Percentiles rank a stretch among this genome's conserved stretches.
Conservation (phyloP, 768 basidiomycete genomes). For the Holtermanniella nyarrowii region DNA sequence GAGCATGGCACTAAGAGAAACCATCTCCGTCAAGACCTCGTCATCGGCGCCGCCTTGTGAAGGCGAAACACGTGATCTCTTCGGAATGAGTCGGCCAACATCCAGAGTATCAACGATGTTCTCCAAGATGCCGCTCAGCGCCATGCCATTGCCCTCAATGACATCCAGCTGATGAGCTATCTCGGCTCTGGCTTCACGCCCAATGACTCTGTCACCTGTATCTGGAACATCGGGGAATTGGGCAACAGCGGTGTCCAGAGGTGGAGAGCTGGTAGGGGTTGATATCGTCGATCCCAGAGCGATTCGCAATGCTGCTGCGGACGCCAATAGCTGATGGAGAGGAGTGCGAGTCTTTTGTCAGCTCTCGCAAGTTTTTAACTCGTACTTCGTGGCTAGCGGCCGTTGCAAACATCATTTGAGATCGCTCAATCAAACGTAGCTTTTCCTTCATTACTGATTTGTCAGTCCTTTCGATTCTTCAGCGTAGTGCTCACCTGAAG, state of each 20-base stretch:
- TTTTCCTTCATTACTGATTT: constrained; percentile 25
- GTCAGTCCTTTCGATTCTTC: constrained; percentile 3
- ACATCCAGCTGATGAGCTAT: constrained; percentile 24
- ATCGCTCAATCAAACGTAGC: constrained; percentile 20
- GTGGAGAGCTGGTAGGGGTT: not conserved
- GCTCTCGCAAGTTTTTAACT: not conserved
- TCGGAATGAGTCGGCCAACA: constrained; percentile 15
- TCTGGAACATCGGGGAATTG: not conserved
- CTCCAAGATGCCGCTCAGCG: constrained; percentile 25
- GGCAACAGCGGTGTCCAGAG: not conserved
- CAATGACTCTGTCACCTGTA: not conserved
- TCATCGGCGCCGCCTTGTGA: not conserved
- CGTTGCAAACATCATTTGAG: constrained; percentile 34
- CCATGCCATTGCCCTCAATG: constrained; percentile 27
- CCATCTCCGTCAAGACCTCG: not conserved
- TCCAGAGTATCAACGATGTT: constrained; percentile 38
- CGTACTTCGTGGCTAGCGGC: constrained; percentile 35
- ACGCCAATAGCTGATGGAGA: constrained; percentile 34
- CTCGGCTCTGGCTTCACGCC: constrained; percentile 17
- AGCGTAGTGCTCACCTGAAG: constrained; percentile 24
- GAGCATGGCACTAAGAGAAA: constrained; percentile 4
- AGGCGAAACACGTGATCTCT: not conserved
- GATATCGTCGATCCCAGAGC: constrained; percentile 11
- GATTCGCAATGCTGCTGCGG: constrained; percentile 21
- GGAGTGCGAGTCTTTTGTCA: constrained; percentile 16